Base-by-base conservation (phyloP, 2,329 filamentous ascomycete species). In the Coleophoma eucalyptorum region DNA sequence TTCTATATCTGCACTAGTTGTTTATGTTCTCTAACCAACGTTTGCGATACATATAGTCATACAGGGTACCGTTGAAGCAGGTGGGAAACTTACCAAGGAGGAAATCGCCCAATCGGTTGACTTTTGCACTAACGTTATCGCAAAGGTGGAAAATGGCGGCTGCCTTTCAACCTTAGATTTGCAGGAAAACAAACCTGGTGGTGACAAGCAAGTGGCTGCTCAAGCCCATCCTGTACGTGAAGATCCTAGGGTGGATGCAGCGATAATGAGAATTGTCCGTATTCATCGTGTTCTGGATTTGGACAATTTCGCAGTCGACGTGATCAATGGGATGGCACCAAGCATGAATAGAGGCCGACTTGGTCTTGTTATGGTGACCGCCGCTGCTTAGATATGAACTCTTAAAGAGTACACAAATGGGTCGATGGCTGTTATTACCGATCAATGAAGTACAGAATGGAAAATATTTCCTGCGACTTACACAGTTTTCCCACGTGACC, bases 11-110 rank as follows among this genome's bases (percentile, higher is more conserved):
- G 18, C 18, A 11, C 38, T n/a, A 7, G 38, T n/a, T 21, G 41
- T 11, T 32, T 20, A 54, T 13, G n/a, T 19, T 21, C 38, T 34
- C 46, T n/a, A n/a, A n/a, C n/a, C n/a, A n/a, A n/a, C n/a, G n/a
- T n/a, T n/a, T n/a, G n/a, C n/a, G n/a, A n/a, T n/a, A n/a, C n/a
- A n/a, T n/a, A n/a, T n/a, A 71, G 69, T 72, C 51, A 72, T 72
- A 43, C 68, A 72, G 50, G 69, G 69, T 5, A 63, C 62, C 1
- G 68, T 58, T 20, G 67, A 70, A 43, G 32, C 18, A 47, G 49
- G 48, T 31, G 52, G 51, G 32, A 63, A 65, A 34, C 52, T 68
- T 42, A 60, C 67, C 3, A 60, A 65, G 50, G 46, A 55, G 18
- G 62, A 67, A n/a, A 56, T 68, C 13, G 58, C 56, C 43, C 64